A percentile compares a stretch with the other conserved stretches of the same genome.
These are phyloP conservation scores for Podaxis sp. DNA, from an alignment of 768 basidiomycete species.

Conservation along the genomic window DNA sequence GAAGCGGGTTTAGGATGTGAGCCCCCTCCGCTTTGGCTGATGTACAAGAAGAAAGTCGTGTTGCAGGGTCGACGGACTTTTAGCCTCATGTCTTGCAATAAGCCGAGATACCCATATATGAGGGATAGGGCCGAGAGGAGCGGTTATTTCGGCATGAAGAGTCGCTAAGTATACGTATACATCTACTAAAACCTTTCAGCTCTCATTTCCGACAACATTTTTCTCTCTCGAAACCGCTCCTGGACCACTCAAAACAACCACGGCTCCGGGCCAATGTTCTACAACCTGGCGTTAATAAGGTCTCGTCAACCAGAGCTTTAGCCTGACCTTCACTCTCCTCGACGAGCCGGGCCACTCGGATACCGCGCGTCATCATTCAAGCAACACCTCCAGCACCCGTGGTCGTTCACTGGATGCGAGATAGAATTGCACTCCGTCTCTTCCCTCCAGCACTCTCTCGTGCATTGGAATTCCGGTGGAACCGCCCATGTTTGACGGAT, in stretches of 20 bases:
- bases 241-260: not conserved
- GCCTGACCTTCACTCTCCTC: not conserved
- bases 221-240: no score
- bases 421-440: slow-evolving; percentile 4
- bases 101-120: not conserved
- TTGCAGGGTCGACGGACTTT: not conserved
- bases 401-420: slow-evolving; percentile 10
- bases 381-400: slow-evolving; percentile 14
- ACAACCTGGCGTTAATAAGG: not conserved
- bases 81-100: not conserved
- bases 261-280: not conserved
- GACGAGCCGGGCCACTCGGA: not conserved
- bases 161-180: no score
- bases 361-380: not conserved
- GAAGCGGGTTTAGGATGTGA: no score
- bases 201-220: no score
- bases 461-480: slow-evolving; percentile 11
- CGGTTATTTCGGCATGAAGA: no score
- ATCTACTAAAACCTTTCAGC: no score
- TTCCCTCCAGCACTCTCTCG: slow-evolving; percentile 5
- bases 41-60: not conserved
- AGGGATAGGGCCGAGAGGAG: no score
- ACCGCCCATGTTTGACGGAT: not conserved
- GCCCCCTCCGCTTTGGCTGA: not conserved
- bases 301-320: not conserved